phyloP scores from a whole-genome alignment of 257 asterid species.

The Capsicum chinense region DNA sequence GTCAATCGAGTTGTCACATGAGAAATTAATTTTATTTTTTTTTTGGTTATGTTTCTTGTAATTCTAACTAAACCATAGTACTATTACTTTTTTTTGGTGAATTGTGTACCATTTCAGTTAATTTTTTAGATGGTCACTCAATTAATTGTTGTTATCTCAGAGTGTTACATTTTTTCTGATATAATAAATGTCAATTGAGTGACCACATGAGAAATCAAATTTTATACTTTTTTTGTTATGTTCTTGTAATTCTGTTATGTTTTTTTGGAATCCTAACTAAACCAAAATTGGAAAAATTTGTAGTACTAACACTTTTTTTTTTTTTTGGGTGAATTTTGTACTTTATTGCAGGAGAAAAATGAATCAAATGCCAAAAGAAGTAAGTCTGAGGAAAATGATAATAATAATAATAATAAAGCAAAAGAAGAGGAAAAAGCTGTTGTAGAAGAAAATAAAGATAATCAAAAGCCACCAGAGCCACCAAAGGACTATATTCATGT shows the following conservation, averaged over 20 bases:
- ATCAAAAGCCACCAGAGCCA: slow-evolving; percentile 54
- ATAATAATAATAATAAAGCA: slow-evolving; percentile 26
- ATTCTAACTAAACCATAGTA: neutral
- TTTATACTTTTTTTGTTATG: too few relatives aligned
- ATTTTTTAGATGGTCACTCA: too few relatives aligned
- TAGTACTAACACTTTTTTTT: neutral
- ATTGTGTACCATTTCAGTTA: too few relatives aligned
- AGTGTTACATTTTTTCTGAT: too few relatives aligned
- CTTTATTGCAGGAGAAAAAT: slow-evolving; percentile 56
- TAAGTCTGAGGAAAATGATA: slow-evolving; percentile 49
- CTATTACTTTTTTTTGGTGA: too few relatives aligned
- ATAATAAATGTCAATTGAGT: too few relatives aligned
- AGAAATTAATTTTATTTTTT: too few relatives aligned
- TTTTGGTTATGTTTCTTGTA: neutral
- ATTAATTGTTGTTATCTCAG: too few relatives aligned
- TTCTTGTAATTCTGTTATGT: too few relatives aligned
- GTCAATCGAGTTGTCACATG: neutral
- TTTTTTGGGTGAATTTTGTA: neutral
- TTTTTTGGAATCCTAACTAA: neutral
- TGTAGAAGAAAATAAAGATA: slow-evolving; percentile 36
- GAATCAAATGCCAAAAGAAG: slow-evolving; percentile 65
- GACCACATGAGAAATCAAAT: too few relatives aligned
- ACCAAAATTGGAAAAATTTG: neutral
- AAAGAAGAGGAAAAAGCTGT: slow-evolving; percentile 36
- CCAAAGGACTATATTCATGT: slow-evolving; percentile 92